Evolutionary conservation across 768 basidiomycete species (phyloP).

Genomic region (Auriscalpium vulgare): DNA sequence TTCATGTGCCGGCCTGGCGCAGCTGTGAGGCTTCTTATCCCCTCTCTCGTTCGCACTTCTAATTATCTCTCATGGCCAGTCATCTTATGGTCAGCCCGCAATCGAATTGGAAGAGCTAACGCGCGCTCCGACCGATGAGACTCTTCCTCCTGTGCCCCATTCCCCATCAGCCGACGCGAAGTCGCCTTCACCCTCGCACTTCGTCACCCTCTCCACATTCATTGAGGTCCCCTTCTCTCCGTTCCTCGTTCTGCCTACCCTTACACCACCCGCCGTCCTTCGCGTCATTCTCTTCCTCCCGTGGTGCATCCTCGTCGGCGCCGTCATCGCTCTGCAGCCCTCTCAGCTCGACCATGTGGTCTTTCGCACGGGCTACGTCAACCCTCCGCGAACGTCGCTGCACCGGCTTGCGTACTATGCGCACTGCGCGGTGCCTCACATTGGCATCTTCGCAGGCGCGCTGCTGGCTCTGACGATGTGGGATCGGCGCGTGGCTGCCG

Average conservation of each 20-base stretch:
- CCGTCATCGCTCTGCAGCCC: constrained; percentile 4
- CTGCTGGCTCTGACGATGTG: background rate
- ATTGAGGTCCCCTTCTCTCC: background rate
- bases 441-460: constrained; percentile 6
- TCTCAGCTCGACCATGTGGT: constrained; percentile 3
- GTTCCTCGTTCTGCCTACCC: background rate
- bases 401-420: constrained; percentile 14
- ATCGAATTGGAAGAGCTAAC: too few relatives aligned
- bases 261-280: background rate
- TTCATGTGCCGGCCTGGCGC: background rate
- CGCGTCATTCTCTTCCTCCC: constrained; percentile 11
- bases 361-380: constrained; percentile 1
- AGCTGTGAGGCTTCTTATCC: background rate
- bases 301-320: constrained; percentile 12
- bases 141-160: too few relatives aligned
- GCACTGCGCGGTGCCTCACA: constrained; percentile 9
- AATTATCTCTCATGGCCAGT: background rate
- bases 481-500: background rate
- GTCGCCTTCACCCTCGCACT: background rate
- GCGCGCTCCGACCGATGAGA: too few relatives aligned
- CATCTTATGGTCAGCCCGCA: background rate
- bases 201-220: background rate
- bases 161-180: too few relatives aligned
- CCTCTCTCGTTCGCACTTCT: background rate
- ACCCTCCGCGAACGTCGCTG: constrained; percentile 1